phyloP scores from a whole-genome alignment of 768 basidiomycete species.

The Auriscalpium orientale region DNA sequence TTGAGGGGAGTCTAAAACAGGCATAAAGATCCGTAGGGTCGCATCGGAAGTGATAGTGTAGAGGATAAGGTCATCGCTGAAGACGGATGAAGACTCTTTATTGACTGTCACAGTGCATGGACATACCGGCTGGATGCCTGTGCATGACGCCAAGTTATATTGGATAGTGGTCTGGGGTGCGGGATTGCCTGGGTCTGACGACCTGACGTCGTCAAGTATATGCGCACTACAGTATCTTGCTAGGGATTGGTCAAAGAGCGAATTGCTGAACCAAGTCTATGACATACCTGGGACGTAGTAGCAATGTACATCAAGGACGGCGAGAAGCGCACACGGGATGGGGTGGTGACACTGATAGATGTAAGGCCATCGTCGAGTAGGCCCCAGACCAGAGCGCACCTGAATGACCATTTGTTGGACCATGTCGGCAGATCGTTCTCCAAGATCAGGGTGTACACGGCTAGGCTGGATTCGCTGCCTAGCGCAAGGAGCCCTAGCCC shows the following conservation, averaged over 20 bases:
- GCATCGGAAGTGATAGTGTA: slow-evolving; percentile 83
- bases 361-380: slow-evolving; percentile 1
- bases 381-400: slow-evolving; percentile 32
- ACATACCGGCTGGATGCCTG: slow-evolving; percentile 58
- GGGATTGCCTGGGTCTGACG: slow-evolving; percentile 58
- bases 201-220: slow-evolving; percentile 70
- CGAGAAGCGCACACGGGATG: slow-evolving; percentile 54
- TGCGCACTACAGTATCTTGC: slow-evolving; percentile 50
- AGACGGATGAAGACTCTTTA: not conserved
- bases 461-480: slow-evolving; percentile 50
- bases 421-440: slow-evolving; percentile 81
- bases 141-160: slow-evolving; percentile 68
- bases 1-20: slow-evolving; percentile 81
- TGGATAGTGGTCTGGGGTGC: slow-evolving; percentile 68
- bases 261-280: not conserved
- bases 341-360: slow-evolving; percentile 36
- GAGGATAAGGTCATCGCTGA: slow-evolving; percentile 67
- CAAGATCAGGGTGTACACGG: slow-evolving; percentile 69
- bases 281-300: slow-evolving; percentile 45
- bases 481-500: slow-evolving; percentile 66
- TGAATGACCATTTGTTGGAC: slow-evolving; percentile 68
- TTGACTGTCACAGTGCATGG: slow-evolving; percentile 1
- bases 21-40: slow-evolving; percentile 76
- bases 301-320: slow-evolving; percentile 73
- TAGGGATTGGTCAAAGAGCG: slow-evolving; percentile 23